phyloP scores from a whole-genome alignment of 1,284 basidiomycete genomes.

The Cryptococcus sp. region DNA sequence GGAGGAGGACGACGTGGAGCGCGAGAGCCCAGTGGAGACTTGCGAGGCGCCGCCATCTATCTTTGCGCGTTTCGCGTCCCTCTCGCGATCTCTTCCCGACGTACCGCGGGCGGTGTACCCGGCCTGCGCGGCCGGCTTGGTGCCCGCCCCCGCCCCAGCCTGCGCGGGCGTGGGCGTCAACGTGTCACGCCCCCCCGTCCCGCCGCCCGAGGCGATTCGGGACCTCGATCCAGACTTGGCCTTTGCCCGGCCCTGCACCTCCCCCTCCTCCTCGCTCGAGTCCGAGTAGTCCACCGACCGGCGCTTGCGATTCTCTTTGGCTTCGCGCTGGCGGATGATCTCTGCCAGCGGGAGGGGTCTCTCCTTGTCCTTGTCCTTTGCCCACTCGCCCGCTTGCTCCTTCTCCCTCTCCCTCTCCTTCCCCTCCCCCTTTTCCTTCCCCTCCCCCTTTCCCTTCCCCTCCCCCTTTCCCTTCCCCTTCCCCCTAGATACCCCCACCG shows the following conservation, averaged over 20 bases:
- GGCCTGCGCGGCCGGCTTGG: too few relatives aligned
- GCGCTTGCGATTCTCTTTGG: background rate
- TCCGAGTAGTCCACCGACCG: background rate
- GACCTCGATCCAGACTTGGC: slow-evolving; percentile 1
- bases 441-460: slow-evolving; percentile 3
- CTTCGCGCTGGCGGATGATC: background rate
- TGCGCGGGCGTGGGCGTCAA: too few relatives aligned
- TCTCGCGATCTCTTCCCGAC: too few relatives aligned
- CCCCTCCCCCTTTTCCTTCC: background rate
- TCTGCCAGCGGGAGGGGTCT: background rate
- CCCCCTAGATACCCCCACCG: background rate
- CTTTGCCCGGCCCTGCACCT: slow-evolving; percentile 16
- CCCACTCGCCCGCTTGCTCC: background rate
- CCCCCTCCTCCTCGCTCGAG: slow-evolving; percentile 15
- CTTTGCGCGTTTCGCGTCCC: too few relatives aligned
- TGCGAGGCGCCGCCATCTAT: too few relatives aligned
- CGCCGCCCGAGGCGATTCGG: background rate
- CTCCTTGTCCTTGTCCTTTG: background rate
- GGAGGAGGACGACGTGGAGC: too few relatives aligned
- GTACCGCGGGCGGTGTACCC: too few relatives aligned
- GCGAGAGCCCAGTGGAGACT: too few relatives aligned
- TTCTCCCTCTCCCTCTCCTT: slow-evolving; percentile 3
- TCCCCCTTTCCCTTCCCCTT: background rate
- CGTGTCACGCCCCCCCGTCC: too few relatives aligned
- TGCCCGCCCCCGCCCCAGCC: too few relatives aligned